phyloP scores from a whole-genome alignment of 2,329 filamentous ascomycete species.

The Aspergillus novofumigatus region DNA sequence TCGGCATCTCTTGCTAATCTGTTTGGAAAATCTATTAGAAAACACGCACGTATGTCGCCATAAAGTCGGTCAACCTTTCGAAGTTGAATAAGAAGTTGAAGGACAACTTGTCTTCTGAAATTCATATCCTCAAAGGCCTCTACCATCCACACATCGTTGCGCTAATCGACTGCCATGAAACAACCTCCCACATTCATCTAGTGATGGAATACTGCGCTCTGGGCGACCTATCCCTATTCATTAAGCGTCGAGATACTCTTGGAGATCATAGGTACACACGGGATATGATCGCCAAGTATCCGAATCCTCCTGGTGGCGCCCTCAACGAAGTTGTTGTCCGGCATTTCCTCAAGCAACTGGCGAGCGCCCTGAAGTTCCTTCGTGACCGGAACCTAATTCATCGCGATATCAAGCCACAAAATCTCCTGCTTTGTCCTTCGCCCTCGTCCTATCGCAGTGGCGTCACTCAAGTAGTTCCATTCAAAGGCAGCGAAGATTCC shows the following conservation, averaged over 20 bases:
- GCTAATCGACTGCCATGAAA: slow-evolving; percentile 90
- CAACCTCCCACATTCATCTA: slow-evolving; percentile 82
- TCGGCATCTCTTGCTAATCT: slow-evolving; percentile 9
- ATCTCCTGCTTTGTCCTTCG: slow-evolving; percentile 83
- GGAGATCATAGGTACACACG: slow-evolving; percentile 73
- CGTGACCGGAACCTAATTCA: slow-evolving; percentile 84
- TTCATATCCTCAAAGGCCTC: slow-evolving; percentile 87
- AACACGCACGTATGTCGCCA: slow-evolving; percentile 77
- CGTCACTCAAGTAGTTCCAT: slow-evolving; percentile 60
- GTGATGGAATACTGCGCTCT: slow-evolving; percentile 99
- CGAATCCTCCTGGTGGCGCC: slow-evolving; percentile 75
- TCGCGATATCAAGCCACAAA: slow-evolving; percentile 96
- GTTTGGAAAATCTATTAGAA: slow-evolving; percentile 49
- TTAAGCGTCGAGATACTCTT: slow-evolving; percentile 85
- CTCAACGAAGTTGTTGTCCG: slow-evolving; percentile 94
- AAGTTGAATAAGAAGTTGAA: slow-evolving; percentile 95
- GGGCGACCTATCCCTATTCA: slow-evolving; percentile 90
- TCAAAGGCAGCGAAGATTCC: slow-evolving; percentile 76
- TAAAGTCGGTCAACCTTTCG: slow-evolving; percentile 90
- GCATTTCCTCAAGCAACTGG: slow-evolving; percentile 92
- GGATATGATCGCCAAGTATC: slow-evolving; percentile 92
- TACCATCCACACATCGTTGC: slow-evolving; percentile 96
- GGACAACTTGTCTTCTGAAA: slow-evolving; percentile 92
- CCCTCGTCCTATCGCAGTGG: slow-evolving; percentile 63
- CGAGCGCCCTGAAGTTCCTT: slow-evolving; percentile 86